A percentile compares a stretch with the other conserved stretches of the same genome.
Evolutionary conservation across 331 rosid species (phyloP).

Genomic region (Cydonia oblonga): DNA sequence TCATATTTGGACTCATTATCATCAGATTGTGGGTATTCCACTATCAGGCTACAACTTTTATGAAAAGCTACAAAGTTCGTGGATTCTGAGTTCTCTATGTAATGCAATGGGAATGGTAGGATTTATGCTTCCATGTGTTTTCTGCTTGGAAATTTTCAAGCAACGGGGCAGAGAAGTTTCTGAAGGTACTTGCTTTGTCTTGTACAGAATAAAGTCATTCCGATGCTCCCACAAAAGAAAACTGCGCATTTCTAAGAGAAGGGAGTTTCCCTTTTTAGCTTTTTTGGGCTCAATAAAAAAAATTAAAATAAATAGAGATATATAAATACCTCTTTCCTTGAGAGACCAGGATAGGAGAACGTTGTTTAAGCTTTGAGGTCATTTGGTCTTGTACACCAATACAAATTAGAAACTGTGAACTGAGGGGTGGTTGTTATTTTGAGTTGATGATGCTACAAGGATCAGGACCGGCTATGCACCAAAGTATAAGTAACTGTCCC

Average conservation of each 20-base stretch:
- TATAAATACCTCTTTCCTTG: background rate
- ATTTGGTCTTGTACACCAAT: background rate
- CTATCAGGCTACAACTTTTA: slow-evolving; percentile 5
- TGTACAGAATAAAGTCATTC: background rate
- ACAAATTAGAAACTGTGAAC: background rate
- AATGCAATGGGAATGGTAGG: slow-evolving; percentile 5
- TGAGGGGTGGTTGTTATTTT: background rate
- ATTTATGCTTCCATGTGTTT: slow-evolving; percentile 6
- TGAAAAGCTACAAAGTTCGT: slow-evolving; percentile 8
- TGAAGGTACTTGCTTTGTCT: slow-evolving; percentile 9
- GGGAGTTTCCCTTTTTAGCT: background rate
- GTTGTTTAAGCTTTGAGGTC: background rate
- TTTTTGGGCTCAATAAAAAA: background rate
- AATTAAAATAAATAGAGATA: background rate
- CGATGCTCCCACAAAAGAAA: background rate
- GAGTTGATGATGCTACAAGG: background rate
- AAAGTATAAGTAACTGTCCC: background rate
- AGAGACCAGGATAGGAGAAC: background rate
- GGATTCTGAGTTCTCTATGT: slow-evolving; percentile 1
- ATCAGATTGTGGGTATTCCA: slow-evolving; percentile 17
- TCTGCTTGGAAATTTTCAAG: slow-evolving; percentile 6
- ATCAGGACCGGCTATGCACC: background rate
- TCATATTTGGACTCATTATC: slow-evolving; percentile 16
- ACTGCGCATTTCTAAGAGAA: background rate
- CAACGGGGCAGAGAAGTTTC: background rate